A percentile compares a stretch with the other conserved stretches of the same genome.
These are phyloP conservation scores for Ploettnerulaceae sp. DNA, from an alignment of 2,329 filamentous ascomycete species.

Conservation along the genomic window DNA sequence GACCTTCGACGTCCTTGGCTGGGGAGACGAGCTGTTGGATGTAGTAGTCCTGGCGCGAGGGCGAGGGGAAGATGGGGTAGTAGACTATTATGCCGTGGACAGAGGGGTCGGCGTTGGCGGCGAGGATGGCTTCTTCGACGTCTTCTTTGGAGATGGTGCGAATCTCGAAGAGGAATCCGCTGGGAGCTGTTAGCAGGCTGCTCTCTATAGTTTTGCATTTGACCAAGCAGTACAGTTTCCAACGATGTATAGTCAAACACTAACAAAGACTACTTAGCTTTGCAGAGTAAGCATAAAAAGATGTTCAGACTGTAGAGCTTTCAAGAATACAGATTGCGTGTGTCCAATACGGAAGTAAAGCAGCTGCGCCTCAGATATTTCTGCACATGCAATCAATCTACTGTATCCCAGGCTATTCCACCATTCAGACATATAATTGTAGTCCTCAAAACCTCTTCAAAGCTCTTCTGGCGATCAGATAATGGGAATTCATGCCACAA, in stretches of 20 bases:
- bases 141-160: slow-evolving; percentile 79
- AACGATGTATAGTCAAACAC: too few species aligned
- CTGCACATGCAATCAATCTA: too few species aligned
- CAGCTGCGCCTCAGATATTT: too few species aligned
- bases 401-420: too few species aligned
- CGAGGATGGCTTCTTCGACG: slow-evolving; percentile 82
- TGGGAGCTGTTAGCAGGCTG: slow-evolving; percentile 35
- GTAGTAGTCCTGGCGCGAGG: slow-evolving; percentile 85
- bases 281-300: too few species aligned
- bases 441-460: too few species aligned
- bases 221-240: not conserved
- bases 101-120: slow-evolving; percentile 70
- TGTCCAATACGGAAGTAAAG: too few species aligned
- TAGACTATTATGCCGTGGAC: slow-evolving; percentile 94
- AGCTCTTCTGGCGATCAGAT: not conserved
- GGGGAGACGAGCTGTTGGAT: slow-evolving; percentile 91
- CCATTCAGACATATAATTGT: not conserved
- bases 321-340: too few species aligned
- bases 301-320: too few species aligned
- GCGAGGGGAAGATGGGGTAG: slow-evolving; percentile 85
- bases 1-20: slow-evolving; percentile 90
- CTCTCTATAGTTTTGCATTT: not conserved
- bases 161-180: slow-evolving; percentile 86
- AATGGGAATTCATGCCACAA: slow-evolving; percentile 13
- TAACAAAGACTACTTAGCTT: too few species aligned